Evolutionary conservation across 2,329 filamentous ascomycete species (phyloP).

Genomic region (Neofusicoccum parvum): DNA sequence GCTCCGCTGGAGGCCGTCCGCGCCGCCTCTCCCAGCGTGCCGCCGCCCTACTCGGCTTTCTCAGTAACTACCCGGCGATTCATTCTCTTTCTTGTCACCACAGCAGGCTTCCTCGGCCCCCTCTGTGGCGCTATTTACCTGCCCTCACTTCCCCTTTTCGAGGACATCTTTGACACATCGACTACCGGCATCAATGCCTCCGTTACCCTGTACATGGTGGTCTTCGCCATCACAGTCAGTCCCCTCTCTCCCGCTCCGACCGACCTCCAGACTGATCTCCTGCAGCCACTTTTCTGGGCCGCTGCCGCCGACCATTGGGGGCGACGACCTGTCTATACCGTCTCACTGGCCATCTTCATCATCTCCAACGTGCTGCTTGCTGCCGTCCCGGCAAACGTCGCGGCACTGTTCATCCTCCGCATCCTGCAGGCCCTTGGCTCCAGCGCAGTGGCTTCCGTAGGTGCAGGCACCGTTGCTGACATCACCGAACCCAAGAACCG

Average conservation of each 20-base stretch:
- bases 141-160: slow-evolving; percentile 43
- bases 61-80: slow-evolving; percentile 38
- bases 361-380: slow-evolving; percentile 45
- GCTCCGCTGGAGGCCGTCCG: too few species aligned
- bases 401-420: slow-evolving; percentile 42
- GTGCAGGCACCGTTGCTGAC: slow-evolving; percentile 49
- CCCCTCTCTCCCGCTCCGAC: too few species aligned
- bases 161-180: slow-evolving; percentile 40
- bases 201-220: slow-evolving; percentile 49
- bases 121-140: slow-evolving; percentile 50
- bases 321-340: slow-evolving; percentile 45
- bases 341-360: slow-evolving; percentile 44
- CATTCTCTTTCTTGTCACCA: slow-evolving; percentile 44
- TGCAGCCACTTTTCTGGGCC: slow-evolving; percentile 44
- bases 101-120: slow-evolving; percentile 48
- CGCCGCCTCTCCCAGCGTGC: neutral
- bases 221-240: slow-evolving; percentile 42
- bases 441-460: slow-evolving; percentile 47
- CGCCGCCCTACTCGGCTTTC: slow-evolving; percentile 42
- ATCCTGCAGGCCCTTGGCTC: slow-evolving; percentile 49
- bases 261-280: slow-evolving; percentile 18
- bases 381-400: slow-evolving; percentile 42
- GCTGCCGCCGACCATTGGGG: slow-evolving; percentile 44
- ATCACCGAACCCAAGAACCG: slow-evolving; percentile 43
- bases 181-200: slow-evolving; percentile 46